Evolutionary conservation across 305 asterid genomes (phyloP), one percentile per base, ranked within the genome.

Genomic region (Stenogyne calaminthoides): DNA sequence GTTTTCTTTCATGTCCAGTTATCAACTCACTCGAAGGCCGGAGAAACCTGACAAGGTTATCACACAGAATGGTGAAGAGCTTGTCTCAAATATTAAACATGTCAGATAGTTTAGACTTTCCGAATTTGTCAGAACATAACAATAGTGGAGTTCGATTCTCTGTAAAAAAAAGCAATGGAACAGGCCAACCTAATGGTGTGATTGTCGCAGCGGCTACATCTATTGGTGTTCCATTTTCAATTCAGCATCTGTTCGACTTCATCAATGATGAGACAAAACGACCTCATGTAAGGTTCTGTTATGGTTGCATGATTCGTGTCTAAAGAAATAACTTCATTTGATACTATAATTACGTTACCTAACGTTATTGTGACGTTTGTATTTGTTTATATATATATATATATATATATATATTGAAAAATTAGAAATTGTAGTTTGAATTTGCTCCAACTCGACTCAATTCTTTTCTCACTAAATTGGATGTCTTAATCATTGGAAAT

Each of bases 1-100:
- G 18, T 46, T 46, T 46, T 5, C 12, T 42, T 9, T 4, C 54
- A 6, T 46, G 9, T 46, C 6, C 69, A 82, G 92, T 86, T 42
- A 77, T 87, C 8, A 64, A 61, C 46, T 78, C 79, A 2, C 36
- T 66, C 7, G 79, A 85, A 22, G 91, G 87, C 0, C 69, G 82
- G 71, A 79, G 77, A 67, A 82, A 69, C 67, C 39, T 85, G 29
- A 78, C 81, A 86, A 73, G 76, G 44, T 75, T 89, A 11, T 88
- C 93, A 12, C 83, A 89, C 36, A 82, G 86, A 73, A 86, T 89
- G 96, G 81, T 88, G 51, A 83, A 80, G 60, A 82, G 19, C n/a
- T 89, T 89, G 37, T 74, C 70, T 62, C 81, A 76, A 71, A 29
- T 49, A 0, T 32, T 89, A 63, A 74, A 82, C 78, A 82, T 83